Evolutionary conservation across 2,329 filamentous ascomycete species (phyloP).

Genomic region (Cladosporium cucumerinum): DNA sequence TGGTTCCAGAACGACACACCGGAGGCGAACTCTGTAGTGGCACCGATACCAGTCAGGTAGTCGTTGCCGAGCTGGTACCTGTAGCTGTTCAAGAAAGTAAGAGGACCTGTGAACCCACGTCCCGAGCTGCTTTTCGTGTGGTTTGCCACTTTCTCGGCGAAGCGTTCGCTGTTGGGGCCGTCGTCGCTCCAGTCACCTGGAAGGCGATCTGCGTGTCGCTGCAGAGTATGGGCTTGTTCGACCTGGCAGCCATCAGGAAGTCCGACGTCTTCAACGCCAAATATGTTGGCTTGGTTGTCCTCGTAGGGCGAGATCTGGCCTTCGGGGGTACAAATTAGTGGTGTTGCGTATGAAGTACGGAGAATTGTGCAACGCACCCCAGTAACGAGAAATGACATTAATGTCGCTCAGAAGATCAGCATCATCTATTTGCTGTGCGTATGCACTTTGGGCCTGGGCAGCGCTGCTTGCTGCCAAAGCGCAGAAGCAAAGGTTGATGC

Average conservation of each 20-base stretch:
- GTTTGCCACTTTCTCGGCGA: conserved; percentile 49
- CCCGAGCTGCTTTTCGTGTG: conserved; percentile 40
- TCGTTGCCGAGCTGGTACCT: conserved; percentile 45
- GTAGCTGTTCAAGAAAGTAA: conserved; percentile 54
- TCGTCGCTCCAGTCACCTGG: conserved; percentile 48
- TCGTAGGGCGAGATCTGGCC: conserved; percentile 45
- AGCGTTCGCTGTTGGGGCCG: conserved; percentile 48
- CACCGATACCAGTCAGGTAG: conserved; percentile 49
- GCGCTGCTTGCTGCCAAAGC: neutral
- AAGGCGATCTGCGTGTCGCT: conserved; percentile 55
- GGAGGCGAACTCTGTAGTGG: conserved; percentile 48
- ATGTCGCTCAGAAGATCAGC: conserved; percentile 32
- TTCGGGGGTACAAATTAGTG: conserved; percentile 14
- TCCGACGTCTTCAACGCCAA: conserved; percentile 48
- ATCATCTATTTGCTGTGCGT: neutral
- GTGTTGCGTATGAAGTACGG: neutral
- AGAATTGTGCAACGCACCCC: conserved; percentile 35
- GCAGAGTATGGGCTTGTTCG: conserved; percentile 52
- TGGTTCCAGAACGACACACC: conserved; percentile 54
- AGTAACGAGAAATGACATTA: conserved; percentile 38
- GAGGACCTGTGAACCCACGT: conserved; percentile 44
- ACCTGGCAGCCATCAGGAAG: conserved; percentile 55
- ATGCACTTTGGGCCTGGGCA: neutral
- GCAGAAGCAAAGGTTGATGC: neutral
- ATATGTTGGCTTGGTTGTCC: conserved; percentile 45